These are phyloP conservation scores for Schizophyllum commune DNA, from an alignment of 1,284 basidiomycete species.

Conservation along the genomic window DNA sequence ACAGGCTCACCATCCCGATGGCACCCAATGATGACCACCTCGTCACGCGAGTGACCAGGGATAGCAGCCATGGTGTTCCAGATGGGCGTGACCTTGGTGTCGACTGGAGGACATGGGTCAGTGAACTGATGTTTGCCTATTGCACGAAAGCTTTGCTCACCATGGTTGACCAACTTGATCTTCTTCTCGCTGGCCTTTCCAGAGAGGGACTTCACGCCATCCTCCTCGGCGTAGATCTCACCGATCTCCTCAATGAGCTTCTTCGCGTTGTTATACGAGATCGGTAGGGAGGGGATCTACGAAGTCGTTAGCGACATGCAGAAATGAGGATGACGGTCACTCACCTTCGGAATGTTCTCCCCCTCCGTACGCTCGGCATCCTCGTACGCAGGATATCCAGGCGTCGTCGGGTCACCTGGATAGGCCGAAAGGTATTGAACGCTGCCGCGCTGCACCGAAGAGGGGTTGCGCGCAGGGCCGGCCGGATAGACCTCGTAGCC, in stretches of 20 bases:
- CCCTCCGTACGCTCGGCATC: slow-evolving; percentile 68
- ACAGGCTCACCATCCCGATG: slow-evolving; percentile 55
- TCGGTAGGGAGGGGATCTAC: slow-evolving; percentile 74
- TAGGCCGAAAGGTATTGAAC: slow-evolving; percentile 80
- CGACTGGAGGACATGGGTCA: slow-evolving; percentile 34
- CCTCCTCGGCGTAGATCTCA: slow-evolving; percentile 17
- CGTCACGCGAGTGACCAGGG: slow-evolving; percentile 66
- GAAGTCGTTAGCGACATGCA: no score
- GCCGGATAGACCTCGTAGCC: slow-evolving; percentile 75
- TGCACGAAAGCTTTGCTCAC: slow-evolving; percentile 24
- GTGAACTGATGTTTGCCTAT: background rate
- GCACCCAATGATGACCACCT: slow-evolving; percentile 69
- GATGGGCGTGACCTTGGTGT: slow-evolving; percentile 74
- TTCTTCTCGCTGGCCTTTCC: slow-evolving; percentile 41
- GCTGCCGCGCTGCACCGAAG: slow-evolving; percentile 80
- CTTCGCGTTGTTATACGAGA: slow-evolving; percentile 67
- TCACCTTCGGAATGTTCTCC: slow-evolving; percentile 52
- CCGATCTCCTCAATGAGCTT: slow-evolving; percentile 53
- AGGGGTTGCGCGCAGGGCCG: slow-evolving; percentile 84
- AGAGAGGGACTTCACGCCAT: slow-evolving; percentile 22
- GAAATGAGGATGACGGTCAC: no score
- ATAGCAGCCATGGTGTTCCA: slow-evolving; percentile 85
- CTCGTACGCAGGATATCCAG: slow-evolving; percentile 81
- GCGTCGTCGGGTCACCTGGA: slow-evolving; percentile 83
- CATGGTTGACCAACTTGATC: slow-evolving; percentile 57